Base-by-base conservation (phyloP, 306 rosid species). In the Sindora glabra region DNA sequence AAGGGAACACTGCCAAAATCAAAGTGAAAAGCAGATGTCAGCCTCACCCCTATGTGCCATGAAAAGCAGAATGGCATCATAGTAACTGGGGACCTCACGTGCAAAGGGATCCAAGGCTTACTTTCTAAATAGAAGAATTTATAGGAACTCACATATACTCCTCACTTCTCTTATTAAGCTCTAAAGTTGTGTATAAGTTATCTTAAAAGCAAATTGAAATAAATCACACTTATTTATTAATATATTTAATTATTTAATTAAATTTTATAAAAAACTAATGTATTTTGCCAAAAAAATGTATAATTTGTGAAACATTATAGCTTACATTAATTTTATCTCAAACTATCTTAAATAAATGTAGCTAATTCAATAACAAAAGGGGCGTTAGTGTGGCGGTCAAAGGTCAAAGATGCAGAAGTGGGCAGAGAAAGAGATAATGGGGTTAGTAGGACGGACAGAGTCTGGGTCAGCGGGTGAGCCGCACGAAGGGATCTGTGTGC, bases 401-500 rank as follows among this genome's bases (percentile, higher is more conserved):
- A 40, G 87, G 84, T 86, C 89, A 86, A 80, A 85, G 86, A 77
- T 68, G 62, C 79, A 37, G 57, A 74, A 61, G 65, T 50, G 55
- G 14, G 49, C 38, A 56, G 39, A 76, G 14, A 49, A 32, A 56
- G 39, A 76, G 56, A 38, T 37, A 70, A 71, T 61, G 74, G 64
- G 74, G 65, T 79, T 57, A 59, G 77, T 62, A 72, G 76, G 84
- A 79, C 61, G 69, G 71, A 69, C 49, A 78, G 69, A 69, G 80
- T 33, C 78, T 73, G 82, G 63, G 80, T 78, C 90, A 76, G 88
- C 86, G 75, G 74, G 75, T 74, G 84, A 81, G 90, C 73, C 86
- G 81, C 95, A 83, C 90, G 86, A 86, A 90, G 87, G 90, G 86
- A 80, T 83, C 85, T 54, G 50, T 67, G 68, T 66, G 78, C 72